Conservation (phyloP, 2,329 filamentous ascomycete genomes). For the Furcasterigmium furcatum region DNA sequence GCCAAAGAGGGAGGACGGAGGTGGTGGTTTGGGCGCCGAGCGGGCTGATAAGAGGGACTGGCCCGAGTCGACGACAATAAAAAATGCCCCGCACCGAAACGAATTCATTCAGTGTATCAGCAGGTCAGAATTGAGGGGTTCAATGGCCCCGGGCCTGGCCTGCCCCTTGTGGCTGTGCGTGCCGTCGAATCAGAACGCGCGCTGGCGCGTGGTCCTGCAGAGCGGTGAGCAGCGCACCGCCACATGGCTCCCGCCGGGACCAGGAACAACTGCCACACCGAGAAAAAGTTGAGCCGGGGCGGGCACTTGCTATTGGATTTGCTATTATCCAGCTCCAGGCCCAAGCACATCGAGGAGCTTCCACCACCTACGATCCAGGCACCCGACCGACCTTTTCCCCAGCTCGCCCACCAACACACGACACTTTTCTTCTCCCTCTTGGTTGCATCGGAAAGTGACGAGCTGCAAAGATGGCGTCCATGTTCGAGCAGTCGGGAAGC, state of each 20-base stretch:
- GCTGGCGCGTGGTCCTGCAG: not conserved
- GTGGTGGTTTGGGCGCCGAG: not conserved
- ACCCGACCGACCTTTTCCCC: not conserved
- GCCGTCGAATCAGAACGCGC: not conserved
- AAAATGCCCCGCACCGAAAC: conserved; percentile 1
- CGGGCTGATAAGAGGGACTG: conserved; percentile 3
- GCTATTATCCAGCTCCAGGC: not conserved
- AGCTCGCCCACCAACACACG: conserved; percentile 10
- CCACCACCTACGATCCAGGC: conserved; percentile 12
- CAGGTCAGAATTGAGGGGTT: not conserved
- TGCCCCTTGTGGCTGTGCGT: not conserved
- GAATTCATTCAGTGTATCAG: not conserved
- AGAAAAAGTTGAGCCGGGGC: conserved; percentile 15
- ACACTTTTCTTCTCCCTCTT: too few relatives aligned
- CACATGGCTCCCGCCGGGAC: conserved; percentile 4
- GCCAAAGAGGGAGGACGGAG: not conserved
- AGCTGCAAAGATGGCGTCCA: conserved; percentile 70
- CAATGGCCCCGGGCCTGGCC: too few relatives aligned
- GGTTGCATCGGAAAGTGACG: too few relatives aligned
- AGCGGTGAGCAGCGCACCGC: not conserved
- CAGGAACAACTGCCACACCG: conserved; percentile 14
- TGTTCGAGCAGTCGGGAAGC: conserved; percentile 94
- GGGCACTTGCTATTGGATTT: not conserved
- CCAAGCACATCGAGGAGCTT: conserved; percentile 12
- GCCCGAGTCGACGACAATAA: not conserved